Percentiles rank a stretch among this genome's conserved stretches.
These are phyloP conservation scores for Chrysoporthe deuterocubensis DNA, from an alignment of 2,329 filamentous ascomycete species.

Conservation along the genomic window DNA sequence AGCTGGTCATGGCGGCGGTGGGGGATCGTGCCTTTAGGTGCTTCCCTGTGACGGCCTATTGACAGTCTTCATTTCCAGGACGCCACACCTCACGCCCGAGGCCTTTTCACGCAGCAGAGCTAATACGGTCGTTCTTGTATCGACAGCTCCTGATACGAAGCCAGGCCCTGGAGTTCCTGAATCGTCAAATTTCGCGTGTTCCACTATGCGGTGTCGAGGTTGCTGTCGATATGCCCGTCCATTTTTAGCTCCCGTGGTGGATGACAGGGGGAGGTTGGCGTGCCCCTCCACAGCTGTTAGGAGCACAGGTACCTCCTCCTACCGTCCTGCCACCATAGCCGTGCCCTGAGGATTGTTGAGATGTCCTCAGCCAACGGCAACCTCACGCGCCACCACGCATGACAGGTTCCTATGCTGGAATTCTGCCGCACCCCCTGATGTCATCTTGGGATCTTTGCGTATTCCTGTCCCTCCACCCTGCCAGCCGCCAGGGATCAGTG, in stretches of 20 bases:
- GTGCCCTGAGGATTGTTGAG: slow-evolving; percentile 5
- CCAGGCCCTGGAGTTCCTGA: slow-evolving; percentile 15
- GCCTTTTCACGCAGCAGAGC: not conserved
- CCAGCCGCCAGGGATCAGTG: not conserved
- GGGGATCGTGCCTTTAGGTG: not conserved
- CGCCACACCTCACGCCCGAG: not conserved
- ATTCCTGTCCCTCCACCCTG: not conserved
- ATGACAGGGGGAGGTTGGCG: slow-evolving; percentile 12
- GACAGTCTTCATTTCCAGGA: not conserved
- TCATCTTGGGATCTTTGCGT: slow-evolving; percentile 9
- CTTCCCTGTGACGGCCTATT: not conserved
- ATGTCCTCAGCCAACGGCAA: not conserved
- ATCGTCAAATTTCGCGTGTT: slow-evolving; percentile 26
- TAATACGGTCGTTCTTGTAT: not conserved
- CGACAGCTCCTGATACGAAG: slow-evolving; percentile 20
- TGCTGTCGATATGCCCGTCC: slow-evolving; percentile 16
- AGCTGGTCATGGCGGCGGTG: not conserved
- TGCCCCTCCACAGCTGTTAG: slow-evolving; percentile 15
- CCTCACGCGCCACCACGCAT: not conserved
- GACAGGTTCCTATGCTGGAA: not conserved
- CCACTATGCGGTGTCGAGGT: slow-evolving; percentile 20
- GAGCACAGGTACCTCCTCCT: not conserved
- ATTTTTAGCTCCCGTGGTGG: slow-evolving; percentile 36
- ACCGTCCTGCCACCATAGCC: not conserved
- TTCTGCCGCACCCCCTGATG: slow-evolving; percentile 10